A percentile compares a stretch with the other conserved stretches of the same genome.
Conservation (phyloP, 2,329 filamentous ascomycete genomes). For the Colletotrichum limetticola region DNA sequence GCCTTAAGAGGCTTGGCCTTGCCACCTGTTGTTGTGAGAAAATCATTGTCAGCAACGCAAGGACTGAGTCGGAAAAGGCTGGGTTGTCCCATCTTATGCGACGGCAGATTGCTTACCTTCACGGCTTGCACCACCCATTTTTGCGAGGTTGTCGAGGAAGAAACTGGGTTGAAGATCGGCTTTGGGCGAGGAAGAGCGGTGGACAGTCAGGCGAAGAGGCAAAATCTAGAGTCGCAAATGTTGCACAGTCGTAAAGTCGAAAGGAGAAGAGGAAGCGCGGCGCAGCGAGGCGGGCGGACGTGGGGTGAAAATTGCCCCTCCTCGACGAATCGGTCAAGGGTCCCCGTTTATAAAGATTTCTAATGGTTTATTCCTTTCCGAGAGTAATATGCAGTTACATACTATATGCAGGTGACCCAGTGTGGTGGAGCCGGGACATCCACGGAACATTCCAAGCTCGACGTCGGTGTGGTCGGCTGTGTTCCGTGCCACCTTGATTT, state of each 20-base stretch:
- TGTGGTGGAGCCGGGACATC: not conserved
- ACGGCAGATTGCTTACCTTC: constrained; percentile 44
- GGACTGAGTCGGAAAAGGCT: not conserved
- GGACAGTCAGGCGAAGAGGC: constrained; percentile 14
- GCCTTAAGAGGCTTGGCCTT: constrained; percentile 89
- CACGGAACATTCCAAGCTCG: constrained; percentile 24
- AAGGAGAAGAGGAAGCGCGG: constrained; percentile 9
- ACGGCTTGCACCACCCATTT: constrained; percentile 53
- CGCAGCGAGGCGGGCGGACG: constrained; percentile 19
- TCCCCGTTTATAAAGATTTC: constrained; percentile 2
- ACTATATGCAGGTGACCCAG: not conserved
- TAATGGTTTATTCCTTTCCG: not conserved
- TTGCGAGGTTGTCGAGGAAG: constrained; percentile 31
- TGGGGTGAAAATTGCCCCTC: constrained; percentile 38
- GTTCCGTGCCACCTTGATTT: constrained; percentile 11
- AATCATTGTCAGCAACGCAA: constrained; percentile 1
- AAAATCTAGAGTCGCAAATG: constrained; percentile 18
- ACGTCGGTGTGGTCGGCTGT: constrained; percentile 5
- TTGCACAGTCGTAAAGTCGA: constrained; percentile 6
- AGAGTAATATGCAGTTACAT: not conserved
- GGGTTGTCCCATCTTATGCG: not conserved
- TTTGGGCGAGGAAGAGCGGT: not conserved
- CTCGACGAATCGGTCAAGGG: constrained; percentile 22
- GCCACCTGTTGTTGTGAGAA: constrained; percentile 66
- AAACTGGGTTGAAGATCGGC: constrained; percentile 7